Evolutionary conservation across 495 filamentous ascomycete genomes (phyloP).

Genomic region (Hypoxylon fuscum): DNA sequence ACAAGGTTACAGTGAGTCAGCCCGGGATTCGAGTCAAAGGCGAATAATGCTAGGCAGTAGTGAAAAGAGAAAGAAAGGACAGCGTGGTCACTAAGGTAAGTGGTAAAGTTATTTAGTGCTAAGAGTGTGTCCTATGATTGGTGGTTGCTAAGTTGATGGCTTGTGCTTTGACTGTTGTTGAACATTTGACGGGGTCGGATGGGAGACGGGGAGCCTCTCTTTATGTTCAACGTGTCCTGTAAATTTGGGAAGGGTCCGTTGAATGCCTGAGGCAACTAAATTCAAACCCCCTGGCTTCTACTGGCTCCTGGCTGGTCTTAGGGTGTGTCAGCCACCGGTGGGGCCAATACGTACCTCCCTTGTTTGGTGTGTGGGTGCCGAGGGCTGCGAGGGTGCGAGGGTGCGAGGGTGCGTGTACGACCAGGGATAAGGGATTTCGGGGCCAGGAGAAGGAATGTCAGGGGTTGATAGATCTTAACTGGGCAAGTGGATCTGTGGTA

Average conservation of each 20-base stretch:
- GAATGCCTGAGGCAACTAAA: slow-evolving; percentile 26
- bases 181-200: neutral
- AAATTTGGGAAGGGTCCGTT: slow-evolving; percentile 15
- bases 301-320: slow-evolving; percentile 7
- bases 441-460: slow-evolving; percentile 25
- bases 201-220: slow-evolving; percentile 32
- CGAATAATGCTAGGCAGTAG: slow-evolving; percentile 3
- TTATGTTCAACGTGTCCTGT: slow-evolving; percentile 49
- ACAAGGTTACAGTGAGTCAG: slow-evolving; percentile 34
- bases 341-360: slow-evolving; percentile 27
- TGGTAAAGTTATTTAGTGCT: no score
- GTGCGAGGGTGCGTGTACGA: slow-evolving; percentile 9
- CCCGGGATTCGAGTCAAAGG: slow-evolving; percentile 21
- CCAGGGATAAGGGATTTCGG: slow-evolving; percentile 20
- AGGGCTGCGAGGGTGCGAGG: neutral
- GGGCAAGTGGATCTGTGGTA: slow-evolving; percentile 38
- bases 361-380: slow-evolving; percentile 2
- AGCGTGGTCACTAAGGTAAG: slow-evolving; percentile 25
- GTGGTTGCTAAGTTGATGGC: slow-evolving; percentile 2
- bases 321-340: slow-evolving; percentile 34
- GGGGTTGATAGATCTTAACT: slow-evolving; percentile 33
- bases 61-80: slow-evolving; percentile 15
- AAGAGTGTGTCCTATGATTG: slow-evolving; percentile 11
- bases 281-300: slow-evolving; percentile 1
- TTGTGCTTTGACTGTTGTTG: neutral